Evolutionary conservation across 441 rosid genomes (phyloP).

Genomic region (Pelargonium hybrid): DNA sequence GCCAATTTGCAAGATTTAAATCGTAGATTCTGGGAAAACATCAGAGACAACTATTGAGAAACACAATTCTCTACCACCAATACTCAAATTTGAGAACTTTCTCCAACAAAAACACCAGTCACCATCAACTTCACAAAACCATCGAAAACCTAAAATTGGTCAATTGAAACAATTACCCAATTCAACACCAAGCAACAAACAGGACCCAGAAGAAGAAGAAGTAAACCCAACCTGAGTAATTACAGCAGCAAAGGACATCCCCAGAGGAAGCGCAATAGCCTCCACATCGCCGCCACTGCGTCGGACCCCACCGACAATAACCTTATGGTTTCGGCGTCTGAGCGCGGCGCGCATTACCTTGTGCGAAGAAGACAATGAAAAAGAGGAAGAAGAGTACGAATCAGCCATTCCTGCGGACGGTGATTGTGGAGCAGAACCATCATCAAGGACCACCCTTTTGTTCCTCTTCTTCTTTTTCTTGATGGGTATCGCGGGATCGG

Average conservation of each 20-base stretch:
- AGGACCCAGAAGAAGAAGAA: constrained; percentile 14
- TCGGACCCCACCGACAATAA: constrained; percentile 18
- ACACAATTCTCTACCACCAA: constrained; percentile 5
- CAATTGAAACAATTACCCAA: constrained; percentile 2
- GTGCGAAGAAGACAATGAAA: constrained; percentile 21
- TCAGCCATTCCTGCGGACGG: constrained; percentile 7
- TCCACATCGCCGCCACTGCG: constrained; percentile 36
- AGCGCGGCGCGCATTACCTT: constrained; percentile 25
- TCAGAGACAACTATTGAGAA: background rate
- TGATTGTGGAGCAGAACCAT: constrained; percentile 1
- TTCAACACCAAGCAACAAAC: background rate
- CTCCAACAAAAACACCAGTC: background rate
- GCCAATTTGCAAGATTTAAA: background rate
- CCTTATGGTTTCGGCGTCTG: constrained; percentile 35
- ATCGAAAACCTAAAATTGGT: constrained; percentile 14
- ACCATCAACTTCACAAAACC: constrained; percentile 8
- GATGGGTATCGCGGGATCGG: background rate
- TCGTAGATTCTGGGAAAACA: constrained; percentile 2
- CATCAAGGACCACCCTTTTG: constrained; percentile 15
- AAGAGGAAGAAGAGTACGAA: constrained; percentile 29
- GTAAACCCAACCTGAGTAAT: constrained; percentile 59
- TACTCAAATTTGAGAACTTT: background rate
- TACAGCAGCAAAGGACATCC: constrained; percentile 87
- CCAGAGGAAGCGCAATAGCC: constrained; percentile 73
- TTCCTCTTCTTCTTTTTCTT: constrained; percentile 28